phyloP scores from a whole-genome alignment of 148 eudicot genomes.

The Chenopodium formosanum region DNA sequence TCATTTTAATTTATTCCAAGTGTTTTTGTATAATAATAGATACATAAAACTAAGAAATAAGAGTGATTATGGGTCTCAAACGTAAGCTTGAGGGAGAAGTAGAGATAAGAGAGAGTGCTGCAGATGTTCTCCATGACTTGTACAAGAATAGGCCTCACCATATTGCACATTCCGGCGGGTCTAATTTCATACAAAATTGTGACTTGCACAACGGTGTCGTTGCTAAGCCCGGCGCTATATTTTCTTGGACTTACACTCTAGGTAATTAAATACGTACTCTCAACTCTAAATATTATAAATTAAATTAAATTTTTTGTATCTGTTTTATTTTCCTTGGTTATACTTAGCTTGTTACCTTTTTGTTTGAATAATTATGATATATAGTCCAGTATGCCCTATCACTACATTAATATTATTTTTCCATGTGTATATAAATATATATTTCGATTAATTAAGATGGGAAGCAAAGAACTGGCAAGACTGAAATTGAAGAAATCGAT shows the following conservation, averaged over 20 bases:
- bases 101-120: conserved; percentile 12
- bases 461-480: background rate
- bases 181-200: conserved; percentile 16
- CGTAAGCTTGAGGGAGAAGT: conserved; percentile 23
- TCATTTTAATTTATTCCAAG: too few species aligned
- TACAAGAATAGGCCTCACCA: conserved; percentile 20
- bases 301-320: too few species aligned
- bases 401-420: too few species aligned
- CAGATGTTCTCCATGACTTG: conserved; percentile 18
- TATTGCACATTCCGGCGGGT: background rate
- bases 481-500: conserved; percentile 16
- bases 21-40: background rate
- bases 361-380: too few species aligned
- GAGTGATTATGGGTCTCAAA: conserved; percentile 3
- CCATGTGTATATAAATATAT: too few species aligned
- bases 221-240: conserved; percentile 12
- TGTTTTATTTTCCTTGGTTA: too few species aligned
- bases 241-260: conserved; percentile 17
- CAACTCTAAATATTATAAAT: too few species aligned
- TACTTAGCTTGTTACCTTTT: too few species aligned
- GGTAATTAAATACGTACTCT: background rate
- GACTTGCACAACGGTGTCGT: conserved; percentile 21
- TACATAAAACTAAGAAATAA: background rate
- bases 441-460: background rate
- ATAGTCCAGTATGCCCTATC: too few species aligned